Evolutionary conservation across 1,284 basidiomycete genomes (phyloP).

Genomic region (Hemileia vastatrix): DNA sequence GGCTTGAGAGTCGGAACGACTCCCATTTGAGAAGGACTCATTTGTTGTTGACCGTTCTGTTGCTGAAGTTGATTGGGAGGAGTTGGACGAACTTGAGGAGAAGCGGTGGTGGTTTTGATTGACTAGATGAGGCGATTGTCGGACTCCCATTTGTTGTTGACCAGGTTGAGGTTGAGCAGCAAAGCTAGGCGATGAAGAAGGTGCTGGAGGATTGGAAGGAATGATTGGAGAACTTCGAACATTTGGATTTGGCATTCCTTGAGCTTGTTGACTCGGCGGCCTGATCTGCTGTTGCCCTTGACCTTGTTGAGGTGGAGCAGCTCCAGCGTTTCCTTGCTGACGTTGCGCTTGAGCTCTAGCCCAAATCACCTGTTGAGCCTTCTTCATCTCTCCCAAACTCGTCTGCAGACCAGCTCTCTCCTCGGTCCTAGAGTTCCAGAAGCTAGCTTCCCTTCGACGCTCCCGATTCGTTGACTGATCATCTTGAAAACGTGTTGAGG

Average conservation of each 20-base stretch:
- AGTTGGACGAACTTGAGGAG: background rate
- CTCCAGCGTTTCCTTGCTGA: background rate
- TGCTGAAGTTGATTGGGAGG: background rate
- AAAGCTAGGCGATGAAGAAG: background rate
- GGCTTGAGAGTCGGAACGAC: background rate
- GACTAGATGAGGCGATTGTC: background rate
- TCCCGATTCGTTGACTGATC: background rate
- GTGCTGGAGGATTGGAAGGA: background rate
- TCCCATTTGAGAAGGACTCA: background rate
- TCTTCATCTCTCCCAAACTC: background rate
- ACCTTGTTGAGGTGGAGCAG: background rate
- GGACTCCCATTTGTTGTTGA: slow-evolving; percentile 9
- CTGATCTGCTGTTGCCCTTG: background rate
- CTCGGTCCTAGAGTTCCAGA: background rate
- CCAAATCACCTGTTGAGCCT: background rate
- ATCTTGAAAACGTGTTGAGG: background rate
- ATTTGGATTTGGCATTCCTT: background rate
- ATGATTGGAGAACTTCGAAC: background rate
- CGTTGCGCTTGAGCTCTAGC: background rate
- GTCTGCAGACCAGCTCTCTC: background rate
- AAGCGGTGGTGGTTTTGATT: background rate
- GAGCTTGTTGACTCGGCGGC: background rate
- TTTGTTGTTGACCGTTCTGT: background rate
- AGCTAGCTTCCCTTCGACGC: background rate
- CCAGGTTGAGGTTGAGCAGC: background rate